A percentile compares a stretch with the other conserved stretches of the same genome.
These are phyloP conservation scores for Anisogramma anomala DNA, from an alignment of 2,329 filamentous ascomycete genomes.

Conservation along the genomic window DNA sequence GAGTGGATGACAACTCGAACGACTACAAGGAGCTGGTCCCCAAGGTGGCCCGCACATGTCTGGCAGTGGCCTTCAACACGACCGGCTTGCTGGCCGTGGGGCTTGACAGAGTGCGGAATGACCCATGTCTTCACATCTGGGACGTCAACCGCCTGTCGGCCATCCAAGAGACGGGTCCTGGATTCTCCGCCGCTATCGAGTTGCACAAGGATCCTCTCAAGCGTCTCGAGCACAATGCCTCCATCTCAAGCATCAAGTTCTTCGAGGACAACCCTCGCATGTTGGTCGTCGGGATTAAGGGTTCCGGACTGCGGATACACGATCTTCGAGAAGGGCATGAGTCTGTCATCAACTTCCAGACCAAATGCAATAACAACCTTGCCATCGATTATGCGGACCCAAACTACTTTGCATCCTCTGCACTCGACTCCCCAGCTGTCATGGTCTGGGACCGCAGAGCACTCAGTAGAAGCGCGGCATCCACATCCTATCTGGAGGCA, in stretches of 20 bases:
- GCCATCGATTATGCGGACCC: slow-evolving; percentile 69
- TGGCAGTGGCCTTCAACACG: slow-evolving; percentile 70
- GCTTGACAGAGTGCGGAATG: slow-evolving; percentile 68
- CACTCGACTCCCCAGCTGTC: slow-evolving; percentile 60
- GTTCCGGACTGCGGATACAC: slow-evolving; percentile 63
- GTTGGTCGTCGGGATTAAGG: slow-evolving; percentile 63
- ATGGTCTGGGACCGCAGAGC: slow-evolving; percentile 69
- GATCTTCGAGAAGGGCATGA: slow-evolving; percentile 46
- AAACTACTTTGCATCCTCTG: slow-evolving; percentile 76
- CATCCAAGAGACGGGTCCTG: slow-evolving; percentile 31
- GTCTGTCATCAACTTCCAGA: slow-evolving; percentile 49
- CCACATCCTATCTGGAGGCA: slow-evolving; percentile 43
- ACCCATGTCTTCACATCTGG: slow-evolving; percentile 73
- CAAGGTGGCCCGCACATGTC: slow-evolving; percentile 66
- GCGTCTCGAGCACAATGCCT: slow-evolving; percentile 53
- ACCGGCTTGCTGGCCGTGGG: slow-evolving; percentile 64
- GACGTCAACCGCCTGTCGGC: slow-evolving; percentile 55
- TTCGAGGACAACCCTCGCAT: slow-evolving; percentile 67
- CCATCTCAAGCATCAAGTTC: slow-evolving; percentile 75
- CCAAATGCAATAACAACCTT: slow-evolving; percentile 58
- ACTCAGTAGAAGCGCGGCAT: slow-evolving; percentile 40
- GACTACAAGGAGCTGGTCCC: slow-evolving; percentile 55
- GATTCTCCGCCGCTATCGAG: slow-evolving; percentile 38
- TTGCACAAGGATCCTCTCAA: slow-evolving; percentile 45
- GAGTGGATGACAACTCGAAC: slow-evolving; percentile 59